A percentile compares a stretch with the other conserved stretches of the same genome.
Evolutionary conservation across 2,329 filamentous ascomycete species (phyloP).

Genomic region (Colletotrichum sp.): DNA sequence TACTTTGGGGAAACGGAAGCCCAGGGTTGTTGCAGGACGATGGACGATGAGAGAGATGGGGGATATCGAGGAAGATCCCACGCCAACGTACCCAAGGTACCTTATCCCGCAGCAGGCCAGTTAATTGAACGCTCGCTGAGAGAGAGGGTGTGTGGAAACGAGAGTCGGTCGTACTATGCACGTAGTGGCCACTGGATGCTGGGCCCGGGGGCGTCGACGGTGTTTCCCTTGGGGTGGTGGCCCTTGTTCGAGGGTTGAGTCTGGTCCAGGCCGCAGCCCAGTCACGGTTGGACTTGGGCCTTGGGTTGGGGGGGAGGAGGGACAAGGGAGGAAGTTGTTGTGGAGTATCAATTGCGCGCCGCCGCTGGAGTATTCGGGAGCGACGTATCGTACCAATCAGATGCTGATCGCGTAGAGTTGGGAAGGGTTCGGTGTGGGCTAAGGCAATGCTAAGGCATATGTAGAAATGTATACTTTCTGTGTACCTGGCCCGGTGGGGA

Average conservation of each 20-base stretch:
- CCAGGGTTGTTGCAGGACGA: neutral
- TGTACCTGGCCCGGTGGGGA: conserved; percentile 9
- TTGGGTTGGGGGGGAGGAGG: neutral
- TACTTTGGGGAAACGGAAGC: neutral
- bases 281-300: conserved; percentile 19
- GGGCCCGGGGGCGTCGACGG: conserved; percentile 11
- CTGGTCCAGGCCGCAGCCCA: neutral
- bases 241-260: conserved; percentile 14
- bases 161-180: neutral
- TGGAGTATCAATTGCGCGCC: conserved; percentile 16
- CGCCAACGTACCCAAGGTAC: neutral
- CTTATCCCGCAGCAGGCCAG: neutral
- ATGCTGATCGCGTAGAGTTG: conserved; percentile 32
- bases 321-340: conserved; percentile 7
- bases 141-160: neutral
- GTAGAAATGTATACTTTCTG: neutral
- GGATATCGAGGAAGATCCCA: conserved; percentile 1
- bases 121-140: neutral
- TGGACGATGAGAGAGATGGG: neutral
- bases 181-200: neutral
- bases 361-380: conserved; percentile 17
- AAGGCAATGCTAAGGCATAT: conserved; percentile 10
- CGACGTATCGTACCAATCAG: conserved; percentile 37
- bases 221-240: neutral
- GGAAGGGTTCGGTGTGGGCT: conserved; percentile 10